These are phyloP conservation scores for Discostella stelligeroides DNA, from an alignment of 108 stramenopile species.

Conservation along the genomic window DNA sequence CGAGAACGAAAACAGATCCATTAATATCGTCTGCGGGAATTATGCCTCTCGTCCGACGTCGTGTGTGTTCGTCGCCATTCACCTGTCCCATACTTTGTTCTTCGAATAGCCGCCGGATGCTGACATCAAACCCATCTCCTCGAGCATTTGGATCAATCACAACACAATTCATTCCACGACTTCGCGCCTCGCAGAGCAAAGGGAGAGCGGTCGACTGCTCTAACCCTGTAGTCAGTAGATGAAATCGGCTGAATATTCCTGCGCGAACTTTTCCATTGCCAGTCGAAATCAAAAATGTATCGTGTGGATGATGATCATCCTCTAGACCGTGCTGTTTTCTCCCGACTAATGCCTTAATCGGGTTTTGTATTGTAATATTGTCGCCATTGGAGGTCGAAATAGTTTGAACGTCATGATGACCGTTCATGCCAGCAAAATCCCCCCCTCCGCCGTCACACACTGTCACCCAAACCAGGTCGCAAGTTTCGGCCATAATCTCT, in stretches of 20 bases:
- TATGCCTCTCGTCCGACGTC: conserved; percentile 2
- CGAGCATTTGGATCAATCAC: conserved; percentile 79
- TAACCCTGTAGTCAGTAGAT: conserved; percentile 64
- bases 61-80: not conserved
- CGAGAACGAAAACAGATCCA: conserved; percentile 59
- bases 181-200: conserved; percentile 60
- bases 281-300: conserved; percentile 61
- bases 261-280: conserved; percentile 82
- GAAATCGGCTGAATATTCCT: conserved; percentile 74
- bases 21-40: conserved; percentile 17
- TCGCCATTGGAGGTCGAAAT: conserved; percentile 1
- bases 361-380: conserved; percentile 28
- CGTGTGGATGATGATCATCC: conserved; percentile 23
- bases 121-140: conserved; percentile 66
- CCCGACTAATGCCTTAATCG: conserved; percentile 67
- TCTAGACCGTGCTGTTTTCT: conserved; percentile 13
- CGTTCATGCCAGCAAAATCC: not conserved
- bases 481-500: conserved; percentile 67
- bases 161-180: conserved; percentile 66
- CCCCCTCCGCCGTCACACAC: conserved; percentile 53
- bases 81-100: conserved; percentile 20
- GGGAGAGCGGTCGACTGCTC: conserved; percentile 74
- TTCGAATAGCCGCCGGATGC: conserved; percentile 55
- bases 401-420: not conserved
- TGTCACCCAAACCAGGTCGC: conserved; percentile 66